Evolutionary conservation across 2,329 filamentous ascomycete genomes (phyloP).

Genomic region (Aspergillus puulaauensis): DNA sequence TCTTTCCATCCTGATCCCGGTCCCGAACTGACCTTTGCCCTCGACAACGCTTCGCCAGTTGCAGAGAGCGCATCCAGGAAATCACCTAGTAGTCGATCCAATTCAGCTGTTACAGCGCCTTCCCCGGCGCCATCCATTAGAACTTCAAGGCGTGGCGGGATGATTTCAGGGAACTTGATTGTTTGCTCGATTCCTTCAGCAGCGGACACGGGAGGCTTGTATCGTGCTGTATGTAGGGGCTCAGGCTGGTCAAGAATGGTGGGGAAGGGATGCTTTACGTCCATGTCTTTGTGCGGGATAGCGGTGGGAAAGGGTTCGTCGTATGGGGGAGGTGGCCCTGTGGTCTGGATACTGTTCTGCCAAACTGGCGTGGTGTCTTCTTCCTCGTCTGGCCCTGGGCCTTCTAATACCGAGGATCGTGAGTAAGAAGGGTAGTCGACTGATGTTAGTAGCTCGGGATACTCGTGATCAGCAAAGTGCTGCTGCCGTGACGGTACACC

Average conservation of each 20-base stretch:
- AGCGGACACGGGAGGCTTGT: constrained; percentile 1
- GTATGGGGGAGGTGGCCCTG: constrained; percentile 7
- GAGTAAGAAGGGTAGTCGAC: constrained; percentile 49
- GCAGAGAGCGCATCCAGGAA: constrained; percentile 40
- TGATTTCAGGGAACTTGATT: constrained; percentile 38
- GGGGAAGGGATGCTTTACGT: constrained; percentile 18
- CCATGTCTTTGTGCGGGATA: constrained; percentile 21
- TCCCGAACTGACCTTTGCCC: constrained; percentile 12
- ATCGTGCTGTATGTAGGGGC: constrained; percentile 23
- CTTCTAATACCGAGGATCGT: constrained; percentile 54
- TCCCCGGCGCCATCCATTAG: constrained; percentile 40
- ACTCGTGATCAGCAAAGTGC: constrained; percentile 43
- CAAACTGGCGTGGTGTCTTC: constrained; percentile 49
- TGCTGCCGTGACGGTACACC: constrained; percentile 12
- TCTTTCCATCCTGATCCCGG: constrained; percentile 10
- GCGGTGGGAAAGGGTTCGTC: constrained; percentile 26
- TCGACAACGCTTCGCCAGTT: constrained; percentile 34
- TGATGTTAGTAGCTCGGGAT: constrained; percentile 48
- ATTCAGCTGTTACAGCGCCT: constrained; percentile 36
- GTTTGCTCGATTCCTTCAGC: not conserved
- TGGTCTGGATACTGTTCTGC: constrained; percentile 16
- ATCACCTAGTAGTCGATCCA: constrained; percentile 42
- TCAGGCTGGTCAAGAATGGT: not conserved
- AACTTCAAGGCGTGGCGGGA: constrained; percentile 39
- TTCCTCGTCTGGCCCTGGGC: constrained; percentile 56